Evolutionary conservation across 257 asterid genomes (phyloP).

Genomic region (Voacanga thouarsii): DNA sequence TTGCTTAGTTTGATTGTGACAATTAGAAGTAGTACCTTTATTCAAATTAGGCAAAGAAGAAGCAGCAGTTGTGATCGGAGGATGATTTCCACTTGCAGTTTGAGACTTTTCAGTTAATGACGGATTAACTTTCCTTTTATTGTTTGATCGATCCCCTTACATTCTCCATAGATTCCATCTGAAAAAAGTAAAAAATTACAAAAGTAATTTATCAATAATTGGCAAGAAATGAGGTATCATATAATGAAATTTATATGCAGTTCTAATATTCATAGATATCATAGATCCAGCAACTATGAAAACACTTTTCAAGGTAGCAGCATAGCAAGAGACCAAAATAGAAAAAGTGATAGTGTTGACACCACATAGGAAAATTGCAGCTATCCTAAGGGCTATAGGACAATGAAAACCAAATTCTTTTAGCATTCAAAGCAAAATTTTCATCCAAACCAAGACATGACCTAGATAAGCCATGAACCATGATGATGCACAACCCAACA

Average conservation of each 20-base stretch:
- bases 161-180: too few relatives aligned
- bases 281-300: neutral
- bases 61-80: too few relatives aligned
- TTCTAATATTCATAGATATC: neutral
- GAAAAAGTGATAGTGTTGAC: neutral
- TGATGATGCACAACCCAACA: neutral
- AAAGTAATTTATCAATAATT: too few relatives aligned
- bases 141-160: too few relatives aligned
- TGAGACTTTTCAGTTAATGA: too few relatives aligned
- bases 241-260: neutral
- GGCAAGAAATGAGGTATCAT: too few relatives aligned
- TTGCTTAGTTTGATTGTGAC: too few relatives aligned
- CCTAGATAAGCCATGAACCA: neutral
- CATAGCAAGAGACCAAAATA: neutral
- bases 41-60: too few relatives aligned
- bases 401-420: neutral
- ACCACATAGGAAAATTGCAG: neutral
- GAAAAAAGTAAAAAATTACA: too few relatives aligned
- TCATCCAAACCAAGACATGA: neutral
- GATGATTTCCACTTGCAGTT: too few relatives aligned
- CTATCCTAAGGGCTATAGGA: neutral
- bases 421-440: conserved; percentile 1
- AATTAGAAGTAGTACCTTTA: too few relatives aligned
- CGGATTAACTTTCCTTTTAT: too few relatives aligned
- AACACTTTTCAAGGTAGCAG: neutral